These are phyloP conservation scores for Agarophyton chilense DNA, from an alignment of 23 red algal species.

Conservation along the genomic window DNA sequence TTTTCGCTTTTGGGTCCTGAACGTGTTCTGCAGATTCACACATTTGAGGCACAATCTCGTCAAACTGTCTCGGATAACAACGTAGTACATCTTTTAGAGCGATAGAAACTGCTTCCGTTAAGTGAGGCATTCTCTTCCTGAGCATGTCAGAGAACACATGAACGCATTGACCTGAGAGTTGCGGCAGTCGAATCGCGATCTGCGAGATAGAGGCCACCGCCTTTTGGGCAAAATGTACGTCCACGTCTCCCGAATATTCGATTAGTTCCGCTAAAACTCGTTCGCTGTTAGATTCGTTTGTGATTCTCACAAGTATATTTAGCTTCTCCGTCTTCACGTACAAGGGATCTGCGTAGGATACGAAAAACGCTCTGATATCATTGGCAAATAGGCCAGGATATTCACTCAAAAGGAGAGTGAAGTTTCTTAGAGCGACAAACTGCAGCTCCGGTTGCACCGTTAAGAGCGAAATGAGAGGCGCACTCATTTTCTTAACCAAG, in stretches of 20 bases:
- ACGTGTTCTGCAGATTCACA: conserved; percentile 50
- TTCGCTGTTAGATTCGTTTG: conserved; percentile 22
- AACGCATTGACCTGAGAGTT: conserved; percentile 43
- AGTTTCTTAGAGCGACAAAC: conserved; percentile 88
- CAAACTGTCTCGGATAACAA: conserved; percentile 67
- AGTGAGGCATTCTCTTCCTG: conserved; percentile 42
- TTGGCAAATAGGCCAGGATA: conserved; percentile 47
- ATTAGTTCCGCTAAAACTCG: conserved; percentile 56
- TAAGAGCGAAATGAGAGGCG: conserved; percentile 89
- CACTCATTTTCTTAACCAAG: conserved; percentile 75
- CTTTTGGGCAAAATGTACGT: conserved; percentile 68
- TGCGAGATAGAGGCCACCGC: conserved; percentile 72
- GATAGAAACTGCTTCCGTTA: conserved; percentile 66
- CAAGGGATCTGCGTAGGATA: conserved; percentile 86
- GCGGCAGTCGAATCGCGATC: conserved; percentile 67
- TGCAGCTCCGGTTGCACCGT: conserved; percentile 68
- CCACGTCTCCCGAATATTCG: conserved; percentile 85
- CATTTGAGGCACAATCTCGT: conserved; percentile 47
- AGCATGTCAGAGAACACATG: conserved; percentile 70
- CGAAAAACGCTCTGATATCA: conserved; percentile 83
- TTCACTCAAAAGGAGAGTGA: conserved; percentile 47
- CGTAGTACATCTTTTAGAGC: conserved; percentile 71
- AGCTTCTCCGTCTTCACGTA: conserved; percentile 97
- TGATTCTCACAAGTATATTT: conserved; percentile 73
- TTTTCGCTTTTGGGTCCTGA: conserved; percentile 74